Base-by-base conservation (phyloP, 768 basidiomycete species). In the Boletales sp. region DNA sequence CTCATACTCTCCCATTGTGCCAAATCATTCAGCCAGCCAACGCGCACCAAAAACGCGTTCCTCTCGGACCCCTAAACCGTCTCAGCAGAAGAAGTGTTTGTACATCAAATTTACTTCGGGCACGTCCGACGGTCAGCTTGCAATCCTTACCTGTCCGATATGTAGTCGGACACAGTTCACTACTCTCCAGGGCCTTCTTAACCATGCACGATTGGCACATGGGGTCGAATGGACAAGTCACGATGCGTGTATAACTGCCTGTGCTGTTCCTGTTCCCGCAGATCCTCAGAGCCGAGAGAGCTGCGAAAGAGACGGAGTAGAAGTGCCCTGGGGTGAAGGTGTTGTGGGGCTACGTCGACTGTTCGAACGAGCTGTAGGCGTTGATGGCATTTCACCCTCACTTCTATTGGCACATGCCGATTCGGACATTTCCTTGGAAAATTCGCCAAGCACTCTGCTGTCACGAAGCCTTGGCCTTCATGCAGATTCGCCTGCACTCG, bases 321-420 rank as follows among this genome's bases (percentile, higher is more conserved):
- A 69, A 30, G 58, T 68, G 18, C 46, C 62, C 37, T 69, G 63
- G 60, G 58, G 61, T 31, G 66, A 59, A 5, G 70, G 63, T 36
- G 57, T 78, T n/a, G 75, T 76, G 14, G 75, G 79, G 43, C 53
- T 80, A 40, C 63, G 72, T 48, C 59, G 75, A 45, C 47, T 81
- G 41, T 80, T 80, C 43, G 77, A 80, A 54, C 69, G 74, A 21
- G 79, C 79, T 0, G 78, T 80, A 1, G 77, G 75, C 27, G 64
- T 64, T 9, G 66, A 68, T 3, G 57, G 54, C 6, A 50, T 56
- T 30, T 41, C 62, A 10, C 59, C 59, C 6, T 47, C 50, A 9
- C 34, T 47, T 36, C 40, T 52, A 7, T 44, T 45, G 17, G 47
- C 45, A 17, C 36, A 42, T n/a, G 9, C 18, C 13, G 32, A 43